These are phyloP conservation scores for Botrytis paeoniae DNA, from an alignment of 2,329 filamentous ascomycete species.

Conservation along the genomic window DNA sequence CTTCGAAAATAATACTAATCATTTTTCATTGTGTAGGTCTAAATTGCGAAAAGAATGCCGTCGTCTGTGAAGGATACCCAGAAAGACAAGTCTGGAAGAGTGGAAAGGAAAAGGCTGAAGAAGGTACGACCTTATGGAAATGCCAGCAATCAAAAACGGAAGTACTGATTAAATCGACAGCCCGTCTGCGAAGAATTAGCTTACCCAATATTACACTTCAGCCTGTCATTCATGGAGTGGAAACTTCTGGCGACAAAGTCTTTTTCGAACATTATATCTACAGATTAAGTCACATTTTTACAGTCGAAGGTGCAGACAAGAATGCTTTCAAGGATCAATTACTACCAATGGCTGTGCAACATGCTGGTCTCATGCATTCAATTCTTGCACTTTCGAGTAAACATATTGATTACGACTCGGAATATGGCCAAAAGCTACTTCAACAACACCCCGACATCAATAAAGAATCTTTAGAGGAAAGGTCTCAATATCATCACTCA, in stretches of 20 bases:
- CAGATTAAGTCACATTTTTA: conserved; percentile 76
- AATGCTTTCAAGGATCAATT: conserved; percentile 86
- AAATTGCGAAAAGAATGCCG: conserved; percentile 91
- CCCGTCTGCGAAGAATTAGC: conserved; percentile 48
- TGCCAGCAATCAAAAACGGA: conserved; percentile 27
- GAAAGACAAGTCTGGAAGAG: conserved; percentile 85
- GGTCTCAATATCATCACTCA: conserved; percentile 55
- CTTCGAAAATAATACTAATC: not conserved
- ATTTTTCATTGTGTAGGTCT: conserved; percentile 51
- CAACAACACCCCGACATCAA: conserved; percentile 48
- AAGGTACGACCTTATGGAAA: conserved; percentile 48
- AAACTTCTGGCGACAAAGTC: conserved; percentile 73
- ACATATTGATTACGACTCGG: conserved; percentile 62
- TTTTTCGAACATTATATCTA: conserved; percentile 83
- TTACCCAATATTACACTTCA: conserved; percentile 56
- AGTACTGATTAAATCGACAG: conserved; percentile 40
- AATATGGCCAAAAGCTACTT: conserved; percentile 54
- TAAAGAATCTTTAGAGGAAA: conserved; percentile 46
- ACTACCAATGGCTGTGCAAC: conserved; percentile 74
- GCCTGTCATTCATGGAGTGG: conserved; percentile 74
- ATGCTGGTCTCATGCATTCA: conserved; percentile 86
- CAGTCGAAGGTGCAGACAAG: conserved; percentile 69
- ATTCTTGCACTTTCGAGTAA: conserved; percentile 79
- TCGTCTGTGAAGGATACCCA: conserved; percentile 86
- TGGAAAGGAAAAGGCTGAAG: conserved; percentile 69